Evolutionary conservation across 148 eudicot genomes (phyloP).

Genomic region (Polygonum maritimum): DNA sequence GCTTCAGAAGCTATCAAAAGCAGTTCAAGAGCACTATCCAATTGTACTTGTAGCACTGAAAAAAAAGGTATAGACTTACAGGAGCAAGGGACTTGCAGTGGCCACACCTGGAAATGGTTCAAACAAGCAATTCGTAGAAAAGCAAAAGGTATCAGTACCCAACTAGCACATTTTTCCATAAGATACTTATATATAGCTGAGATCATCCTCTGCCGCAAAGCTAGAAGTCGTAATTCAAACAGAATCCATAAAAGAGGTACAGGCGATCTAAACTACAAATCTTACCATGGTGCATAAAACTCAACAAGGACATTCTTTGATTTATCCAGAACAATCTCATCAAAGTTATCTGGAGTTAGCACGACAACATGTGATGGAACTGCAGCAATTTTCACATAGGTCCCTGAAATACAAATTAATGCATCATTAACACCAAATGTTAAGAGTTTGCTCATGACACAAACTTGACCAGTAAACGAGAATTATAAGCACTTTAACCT

Average conservation of each 20-base stretch:
- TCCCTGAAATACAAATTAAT: constrained; percentile 38
- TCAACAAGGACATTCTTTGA: constrained; percentile 85
- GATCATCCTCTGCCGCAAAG: not conserved
- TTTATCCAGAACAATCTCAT: constrained; percentile 74
- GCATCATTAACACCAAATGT: not conserved
- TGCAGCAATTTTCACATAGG: constrained; percentile 83
- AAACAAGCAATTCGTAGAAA: not conserved
- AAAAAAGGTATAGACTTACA: constrained; percentile 38
- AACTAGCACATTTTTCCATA: not conserved
- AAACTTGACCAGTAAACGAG: not conserved
- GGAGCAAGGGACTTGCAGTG: constrained; percentile 98
- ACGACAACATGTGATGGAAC: constrained; percentile 72
- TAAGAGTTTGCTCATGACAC: not conserved
- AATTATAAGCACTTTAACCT: not conserved
- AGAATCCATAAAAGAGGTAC: not conserved
- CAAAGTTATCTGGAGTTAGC: constrained; percentile 67
- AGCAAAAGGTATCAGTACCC: not conserved
- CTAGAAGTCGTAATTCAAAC: not conserved
- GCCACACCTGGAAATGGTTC: constrained; percentile 39
- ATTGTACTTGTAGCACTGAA: not conserved
- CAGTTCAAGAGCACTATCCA: not conserved
- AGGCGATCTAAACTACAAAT: not conserved
- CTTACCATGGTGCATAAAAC: constrained; percentile 94
- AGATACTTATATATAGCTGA: not conserved
- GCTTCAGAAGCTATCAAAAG: not conserved